Conservation (phyloP, 805 yeast genomes). For the Sugiyamaella chiloensis region DNA sequence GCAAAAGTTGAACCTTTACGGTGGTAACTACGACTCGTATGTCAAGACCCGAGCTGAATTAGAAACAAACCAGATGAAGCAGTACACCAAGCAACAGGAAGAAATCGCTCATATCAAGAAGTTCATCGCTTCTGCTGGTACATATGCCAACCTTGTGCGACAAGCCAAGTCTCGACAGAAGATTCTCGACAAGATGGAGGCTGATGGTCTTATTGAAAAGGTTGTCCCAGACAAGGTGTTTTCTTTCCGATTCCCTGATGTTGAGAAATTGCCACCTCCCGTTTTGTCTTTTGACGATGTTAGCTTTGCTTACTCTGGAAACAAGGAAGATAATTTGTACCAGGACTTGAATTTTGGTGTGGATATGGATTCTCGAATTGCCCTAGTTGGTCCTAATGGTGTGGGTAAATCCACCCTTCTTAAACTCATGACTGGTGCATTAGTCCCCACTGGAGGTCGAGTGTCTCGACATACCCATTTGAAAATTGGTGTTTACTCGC, state of each 20-base stretch:
- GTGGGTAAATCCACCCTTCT: slow-evolving; percentile 96
- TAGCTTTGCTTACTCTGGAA: slow-evolving; percentile 75
- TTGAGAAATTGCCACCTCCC: slow-evolving; percentile 98
- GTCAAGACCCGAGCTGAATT: slow-evolving; percentile 89
- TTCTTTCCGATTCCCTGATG: slow-evolving; percentile 89
- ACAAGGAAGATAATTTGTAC: slow-evolving; percentile 82
- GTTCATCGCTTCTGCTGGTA: slow-evolving; percentile 99
- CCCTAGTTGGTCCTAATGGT: slow-evolving; percentile 98
- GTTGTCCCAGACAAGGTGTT: slow-evolving; percentile 92
- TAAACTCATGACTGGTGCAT: slow-evolving; percentile 94
- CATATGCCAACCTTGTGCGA: slow-evolving; percentile 96
- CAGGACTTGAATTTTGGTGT: slow-evolving; percentile 93
- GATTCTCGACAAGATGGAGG: slow-evolving; percentile 99
- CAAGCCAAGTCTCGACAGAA: slow-evolving; percentile 99
- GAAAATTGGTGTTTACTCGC: slow-evolving; percentile 97
- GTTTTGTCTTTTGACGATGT: slow-evolving; percentile 95
- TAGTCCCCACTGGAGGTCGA: slow-evolving; percentile 88
- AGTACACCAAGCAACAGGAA: slow-evolving; percentile 95
- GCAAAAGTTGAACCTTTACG: slow-evolving; percentile 70
- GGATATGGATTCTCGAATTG: slow-evolving; percentile 98
- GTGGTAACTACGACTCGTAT: slow-evolving; percentile 99
- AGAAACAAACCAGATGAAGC: slow-evolving; percentile 98
- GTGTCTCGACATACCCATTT: slow-evolving; percentile 96
- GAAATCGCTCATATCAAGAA: slow-evolving; percentile 97
- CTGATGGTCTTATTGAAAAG: slow-evolving; percentile 89